Evolutionary conservation across 1,284 basidiomycete species (phyloP), one percentile per base, ranked within the genome.

Genomic region (Wallemia hederae): DNA sequence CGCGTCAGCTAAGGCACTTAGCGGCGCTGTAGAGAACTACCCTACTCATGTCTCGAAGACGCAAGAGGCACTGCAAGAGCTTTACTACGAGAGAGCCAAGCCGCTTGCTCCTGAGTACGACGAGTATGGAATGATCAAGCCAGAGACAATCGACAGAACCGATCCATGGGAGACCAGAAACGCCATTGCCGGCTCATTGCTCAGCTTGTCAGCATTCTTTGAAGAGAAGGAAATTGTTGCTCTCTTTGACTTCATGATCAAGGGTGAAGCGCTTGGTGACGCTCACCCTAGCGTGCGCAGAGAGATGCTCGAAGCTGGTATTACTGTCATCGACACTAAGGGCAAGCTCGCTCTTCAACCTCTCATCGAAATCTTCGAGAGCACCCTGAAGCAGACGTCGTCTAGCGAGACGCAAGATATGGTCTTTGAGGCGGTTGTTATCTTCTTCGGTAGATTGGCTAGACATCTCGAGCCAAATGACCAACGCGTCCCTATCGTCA

Each of bases 401-500:
- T 76, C 79, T 0, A 81, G 79, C 22, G 84, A 88, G 66, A 77
- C 80, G 0, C 79, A 79, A 2, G 90, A 96, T 70, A 80, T 82
- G 64, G 85, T 96, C 71, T 88, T 92, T 65, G 92, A 98, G 69
- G 89, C 90, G 0, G 82, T 92, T 1, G 85, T 98, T 62, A 89
- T 98, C 66, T 76, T 98, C 17, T 87, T 97, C 64, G 94, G 94
- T 63, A 82, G 91, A 27, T 80, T 91, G 1, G 94, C 92, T 7
- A 77, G 85, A 24, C 91, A 98, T 72, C 76, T 98, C 31, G 80
- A 85, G 55, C 71, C 80, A 3, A 77, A 77, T 0, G 89, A 94
- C 69, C 63, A 74, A 15, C 80, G 88, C 1, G 79, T 94, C 57
- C 82, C 85, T 0, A 71, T 73, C n/a, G 86, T 97, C 63, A 83